Percentiles rank a stretch among this genome's conserved stretches.
These are phyloP conservation scores for Arabis alpina DNA, from an alignment of 345 rosid species.

Conservation along the genomic window DNA sequence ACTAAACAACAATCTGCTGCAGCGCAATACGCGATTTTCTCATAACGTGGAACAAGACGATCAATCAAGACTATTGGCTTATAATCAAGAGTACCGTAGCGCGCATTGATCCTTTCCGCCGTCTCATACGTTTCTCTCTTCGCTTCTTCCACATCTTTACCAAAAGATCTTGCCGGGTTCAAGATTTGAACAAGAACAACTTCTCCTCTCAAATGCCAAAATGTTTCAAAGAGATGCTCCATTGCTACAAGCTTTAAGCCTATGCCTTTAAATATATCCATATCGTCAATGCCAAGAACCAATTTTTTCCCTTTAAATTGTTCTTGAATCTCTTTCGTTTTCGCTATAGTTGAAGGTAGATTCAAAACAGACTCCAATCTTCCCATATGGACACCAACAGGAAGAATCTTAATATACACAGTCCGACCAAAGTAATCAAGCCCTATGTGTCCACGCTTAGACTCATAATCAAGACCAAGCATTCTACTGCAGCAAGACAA, in stretches of 20 bases:
- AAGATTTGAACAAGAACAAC: conserved; percentile 51
- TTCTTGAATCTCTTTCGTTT: conserved; percentile 44
- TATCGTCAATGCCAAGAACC: conserved; percentile 51
- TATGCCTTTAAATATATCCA: conserved; percentile 56
- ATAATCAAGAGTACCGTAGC: conserved; percentile 41
- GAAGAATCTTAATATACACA: conserved; percentile 47
- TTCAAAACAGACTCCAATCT: conserved; percentile 45
- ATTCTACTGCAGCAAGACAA: conserved; percentile 51
- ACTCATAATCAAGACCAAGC: conserved; percentile 53
- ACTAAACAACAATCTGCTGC: conserved; percentile 50
- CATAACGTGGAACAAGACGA: conserved; percentile 44
- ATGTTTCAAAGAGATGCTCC: conserved; percentile 45
- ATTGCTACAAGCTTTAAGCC: conserved; percentile 49
- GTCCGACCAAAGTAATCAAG: conserved; percentile 52
- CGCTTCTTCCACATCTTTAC: conserved; percentile 49
- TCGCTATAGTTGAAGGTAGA: conserved; percentile 37
- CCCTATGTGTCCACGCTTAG: conserved; percentile 47
- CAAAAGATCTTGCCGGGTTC: conserved; percentile 48
- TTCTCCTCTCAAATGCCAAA: conserved; percentile 38
- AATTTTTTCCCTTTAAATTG: conserved; percentile 43
- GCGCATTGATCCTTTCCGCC: conserved; percentile 46
- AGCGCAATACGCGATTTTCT: conserved; percentile 52
- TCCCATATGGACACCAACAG: conserved; percentile 51
- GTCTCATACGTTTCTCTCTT: conserved; percentile 43
- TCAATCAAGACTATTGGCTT: conserved; percentile 48